Base-by-base conservation (phyloP, 73 alveolate species). In the Paramecium primaurelia region DNA sequence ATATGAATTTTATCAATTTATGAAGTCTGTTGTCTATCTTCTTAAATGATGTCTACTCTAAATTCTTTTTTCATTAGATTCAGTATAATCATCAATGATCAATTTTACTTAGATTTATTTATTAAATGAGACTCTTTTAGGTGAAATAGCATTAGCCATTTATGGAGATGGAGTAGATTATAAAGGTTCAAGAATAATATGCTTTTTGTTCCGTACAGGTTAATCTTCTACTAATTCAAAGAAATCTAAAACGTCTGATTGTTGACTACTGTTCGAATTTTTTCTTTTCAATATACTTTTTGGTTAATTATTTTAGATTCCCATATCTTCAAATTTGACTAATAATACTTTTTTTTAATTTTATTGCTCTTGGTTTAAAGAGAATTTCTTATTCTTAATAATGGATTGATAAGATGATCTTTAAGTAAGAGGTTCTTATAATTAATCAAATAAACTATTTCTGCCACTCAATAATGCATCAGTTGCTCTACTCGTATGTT, bases 201-300 rank as follows among this genome's bases (percentile, higher is more conserved):
- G 58, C 47, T 75, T 75, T n/a, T 75, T 75, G 2, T 75, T 38
- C 20, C 88, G 7, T 6, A 25, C 36, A n/a, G 36, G 26, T 28
- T 22, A n/a, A 8, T 45, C 91, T 36, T 75, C 88, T 2, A 25
- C 44, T 26, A 80, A 45, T 47, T 80, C 91, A 26, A 80, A 80
- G 47, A 80, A 80, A 80, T 40, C 71, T 20, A 80, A 47, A 45
- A 80, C 58, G 11, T 80, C 91, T 18, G 91, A 45, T 10, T 80
- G 91, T 25, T 80, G 64, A 32, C 91, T 80, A 26, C 77, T 45
- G 58, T 80, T 80, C 44, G 91, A 80, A 32, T 34, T 32, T 47
- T 40, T 80, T 47, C 91, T 80, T 49, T 80, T 80, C 28, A 80
- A 47, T 20, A 80, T 80, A 73, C 87, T 73, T 73, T 73, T 73